These are phyloP conservation scores for Pontederia crassipes DNA, from an alignment of 176 grass and related monocot genomes.

Conservation along the genomic window DNA sequence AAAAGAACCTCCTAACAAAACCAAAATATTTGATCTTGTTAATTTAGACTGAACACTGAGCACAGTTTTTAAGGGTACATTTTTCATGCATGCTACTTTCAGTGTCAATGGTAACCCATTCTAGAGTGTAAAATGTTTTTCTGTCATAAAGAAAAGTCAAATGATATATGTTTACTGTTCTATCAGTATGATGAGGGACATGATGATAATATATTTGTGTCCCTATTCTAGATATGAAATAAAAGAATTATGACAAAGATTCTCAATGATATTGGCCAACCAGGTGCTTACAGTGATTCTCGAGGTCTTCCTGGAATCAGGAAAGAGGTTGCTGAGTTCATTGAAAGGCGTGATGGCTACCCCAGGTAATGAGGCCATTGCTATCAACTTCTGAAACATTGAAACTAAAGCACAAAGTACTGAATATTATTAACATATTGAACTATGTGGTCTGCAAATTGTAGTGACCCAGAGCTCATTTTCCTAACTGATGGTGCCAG, in stretches of 20 bases:
- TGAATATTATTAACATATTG: constrained; percentile 5
- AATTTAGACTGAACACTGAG: no score
- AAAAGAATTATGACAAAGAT: background rate
- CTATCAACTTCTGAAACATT: background rate
- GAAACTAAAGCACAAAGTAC: background rate
- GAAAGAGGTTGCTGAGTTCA: constrained; percentile 92
- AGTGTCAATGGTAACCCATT: no score
- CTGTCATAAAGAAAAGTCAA: no score
- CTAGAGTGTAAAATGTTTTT: no score
- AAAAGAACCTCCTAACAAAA: no score
- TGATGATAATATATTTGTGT: no score
- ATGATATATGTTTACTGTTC: no score
- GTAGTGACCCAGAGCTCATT: constrained; percentile 92
- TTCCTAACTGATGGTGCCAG: constrained; percentile 94
- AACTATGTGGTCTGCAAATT: constrained; percentile 3
- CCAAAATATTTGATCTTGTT: no score
- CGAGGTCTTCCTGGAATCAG: constrained; percentile 87
- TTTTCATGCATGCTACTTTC: no score
- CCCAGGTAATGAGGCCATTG: constrained; percentile 47
- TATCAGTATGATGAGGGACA: no score
- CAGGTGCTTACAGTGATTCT: constrained; percentile 99
- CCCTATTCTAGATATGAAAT: no score
- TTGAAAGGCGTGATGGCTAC: constrained; percentile 89
- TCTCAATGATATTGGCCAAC: constrained; percentile 5
- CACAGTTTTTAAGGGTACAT: no score